A percentile compares a stretch with the other conserved stretches of the same genome.
phyloP scores from a whole-genome alignment of 2,329 filamentous ascomycete species.

The Alternaria brassicicola region DNA sequence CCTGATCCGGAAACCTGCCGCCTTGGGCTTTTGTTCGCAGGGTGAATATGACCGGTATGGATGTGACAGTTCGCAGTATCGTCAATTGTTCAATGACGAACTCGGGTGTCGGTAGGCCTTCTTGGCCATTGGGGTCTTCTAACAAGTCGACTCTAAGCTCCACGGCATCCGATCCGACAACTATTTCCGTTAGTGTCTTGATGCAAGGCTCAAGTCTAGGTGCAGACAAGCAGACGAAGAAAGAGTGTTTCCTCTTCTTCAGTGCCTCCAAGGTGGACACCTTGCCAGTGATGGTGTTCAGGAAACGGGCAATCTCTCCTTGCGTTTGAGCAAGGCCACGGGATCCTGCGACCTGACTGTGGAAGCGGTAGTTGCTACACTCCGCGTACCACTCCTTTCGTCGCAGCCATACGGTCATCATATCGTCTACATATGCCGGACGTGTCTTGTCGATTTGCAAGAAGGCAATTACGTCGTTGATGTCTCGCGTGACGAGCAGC shows the following conservation, averaged over 20 bases:
- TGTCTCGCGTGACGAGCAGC: constrained; percentile 84
- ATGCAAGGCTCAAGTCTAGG: constrained; percentile 71
- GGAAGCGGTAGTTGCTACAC: constrained; percentile 94
- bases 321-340: constrained; percentile 60
- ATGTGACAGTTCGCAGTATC: constrained; percentile 72
- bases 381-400: constrained; percentile 88
- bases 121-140: constrained; percentile 67
- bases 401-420: constrained; percentile 86
- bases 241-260: constrained; percentile 73
- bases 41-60: constrained; percentile 89
- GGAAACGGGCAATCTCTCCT: constrained; percentile 75
- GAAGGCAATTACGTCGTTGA: constrained; percentile 86
- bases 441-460: constrained; percentile 86
- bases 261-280: constrained; percentile 61
- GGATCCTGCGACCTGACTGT: constrained; percentile 71
- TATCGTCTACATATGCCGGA: constrained; percentile 90
- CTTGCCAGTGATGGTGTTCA: constrained; percentile 71
- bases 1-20: constrained; percentile 82
- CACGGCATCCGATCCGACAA: constrained; percentile 88
- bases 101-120: constrained; percentile 68
- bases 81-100: constrained; percentile 84
- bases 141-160: constrained; percentile 93
- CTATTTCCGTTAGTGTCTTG: constrained; percentile 71
- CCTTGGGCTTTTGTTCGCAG: constrained; percentile 85
- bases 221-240: constrained; percentile 90